Percentiles rank a stretch among this genome's conserved stretches.
Conservation (phyloP, 2,329 filamentous ascomycete species). For the Sarocladium oryzae region DNA sequence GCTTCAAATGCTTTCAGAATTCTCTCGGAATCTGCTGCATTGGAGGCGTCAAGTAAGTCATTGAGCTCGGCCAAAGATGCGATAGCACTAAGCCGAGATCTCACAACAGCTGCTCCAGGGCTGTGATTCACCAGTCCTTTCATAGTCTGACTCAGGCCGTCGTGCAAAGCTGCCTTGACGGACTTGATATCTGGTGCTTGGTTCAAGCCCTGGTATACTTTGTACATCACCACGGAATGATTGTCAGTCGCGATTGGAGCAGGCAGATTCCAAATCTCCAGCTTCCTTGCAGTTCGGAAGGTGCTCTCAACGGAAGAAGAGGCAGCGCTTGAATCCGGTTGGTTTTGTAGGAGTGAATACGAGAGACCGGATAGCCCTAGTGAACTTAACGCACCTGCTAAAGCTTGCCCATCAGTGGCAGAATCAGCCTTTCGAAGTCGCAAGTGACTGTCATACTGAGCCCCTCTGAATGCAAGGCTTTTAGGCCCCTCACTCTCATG, state of each 20-base stretch:
- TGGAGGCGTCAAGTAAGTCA: slow-evolving; percentile 60
- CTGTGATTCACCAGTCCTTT: slow-evolving; percentile 43
- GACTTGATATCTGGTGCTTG: slow-evolving; percentile 51
- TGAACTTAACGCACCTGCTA: slow-evolving; percentile 70
- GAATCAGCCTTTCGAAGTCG: slow-evolving; percentile 51
- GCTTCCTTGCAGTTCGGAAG: slow-evolving; percentile 69
- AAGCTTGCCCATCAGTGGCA: slow-evolving; percentile 55
- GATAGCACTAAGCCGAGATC: slow-evolving; percentile 53
- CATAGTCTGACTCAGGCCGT: slow-evolving; percentile 57
- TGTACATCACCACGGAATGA: slow-evolving; percentile 67
- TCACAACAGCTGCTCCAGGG: slow-evolving; percentile 44
- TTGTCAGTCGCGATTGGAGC: slow-evolving; percentile 57
- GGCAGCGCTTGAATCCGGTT: slow-evolving; percentile 53
- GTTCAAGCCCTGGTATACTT: slow-evolving; percentile 72
- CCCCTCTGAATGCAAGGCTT: slow-evolving; percentile 83
- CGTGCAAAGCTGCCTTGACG: slow-evolving; percentile 53
- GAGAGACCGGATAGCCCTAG: slow-evolving; percentile 84
- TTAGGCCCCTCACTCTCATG: slow-evolving; percentile 86
- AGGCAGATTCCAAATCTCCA: slow-evolving; percentile 90
- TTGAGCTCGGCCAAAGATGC: slow-evolving; percentile 77
- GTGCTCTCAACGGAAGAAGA: slow-evolving; percentile 61
- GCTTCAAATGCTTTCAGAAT: slow-evolving; percentile 57
- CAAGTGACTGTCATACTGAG: slow-evolving; percentile 82
- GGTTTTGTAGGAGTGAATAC: slow-evolving; percentile 66
- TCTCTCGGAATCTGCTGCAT: slow-evolving; percentile 52